Conservation (phyloP, 805 yeast species). For the Yamadazyma nakazawae region DNA sequence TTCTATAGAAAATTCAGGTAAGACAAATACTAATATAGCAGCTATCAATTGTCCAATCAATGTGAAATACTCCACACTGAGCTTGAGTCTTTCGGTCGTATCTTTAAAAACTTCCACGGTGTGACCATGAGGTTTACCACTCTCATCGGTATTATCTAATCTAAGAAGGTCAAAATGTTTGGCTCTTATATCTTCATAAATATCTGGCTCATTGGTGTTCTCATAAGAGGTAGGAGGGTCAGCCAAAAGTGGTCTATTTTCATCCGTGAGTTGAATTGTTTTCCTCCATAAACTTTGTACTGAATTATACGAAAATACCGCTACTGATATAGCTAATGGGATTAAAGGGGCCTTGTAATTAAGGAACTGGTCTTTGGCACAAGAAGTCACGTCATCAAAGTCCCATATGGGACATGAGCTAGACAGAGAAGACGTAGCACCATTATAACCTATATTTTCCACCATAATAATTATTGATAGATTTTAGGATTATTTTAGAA, state of each 20-base stretch:
- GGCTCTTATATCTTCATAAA: constrained; percentile 35
- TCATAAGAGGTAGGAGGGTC: constrained; percentile 12
- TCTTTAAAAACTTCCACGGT: constrained; percentile 47
- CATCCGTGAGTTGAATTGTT: constrained; percentile 19
- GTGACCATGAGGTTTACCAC: constrained; percentile 62
- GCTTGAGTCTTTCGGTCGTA: constrained; percentile 51
- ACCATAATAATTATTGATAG: constrained; percentile 1
- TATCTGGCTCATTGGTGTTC: background rate
- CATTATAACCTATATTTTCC: background rate
- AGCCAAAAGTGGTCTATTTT: constrained; percentile 34
- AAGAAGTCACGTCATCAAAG: constrained; percentile 57
- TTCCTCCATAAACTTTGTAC: constrained; percentile 11
- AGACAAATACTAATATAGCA: constrained; percentile 31
- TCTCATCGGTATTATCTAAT: constrained; percentile 49
- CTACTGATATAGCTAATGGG: constrained; percentile 26
- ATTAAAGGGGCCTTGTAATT: constrained; percentile 33
- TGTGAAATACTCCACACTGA: constrained; percentile 46
- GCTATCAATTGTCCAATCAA: constrained; percentile 41
- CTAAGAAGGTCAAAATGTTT: constrained; percentile 65
- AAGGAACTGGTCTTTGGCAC: constrained; percentile 42
- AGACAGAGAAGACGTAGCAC: background rate
- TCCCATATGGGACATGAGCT: constrained; percentile 41
- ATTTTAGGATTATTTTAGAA: background rate
- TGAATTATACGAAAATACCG: constrained; percentile 23
- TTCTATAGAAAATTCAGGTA: constrained; percentile 29